A percentile compares a stretch with the other conserved stretches of the same genome.
Conservation (phyloP, 495 filamentous ascomycete species). For the Saxophila tyrrhenica region DNA sequence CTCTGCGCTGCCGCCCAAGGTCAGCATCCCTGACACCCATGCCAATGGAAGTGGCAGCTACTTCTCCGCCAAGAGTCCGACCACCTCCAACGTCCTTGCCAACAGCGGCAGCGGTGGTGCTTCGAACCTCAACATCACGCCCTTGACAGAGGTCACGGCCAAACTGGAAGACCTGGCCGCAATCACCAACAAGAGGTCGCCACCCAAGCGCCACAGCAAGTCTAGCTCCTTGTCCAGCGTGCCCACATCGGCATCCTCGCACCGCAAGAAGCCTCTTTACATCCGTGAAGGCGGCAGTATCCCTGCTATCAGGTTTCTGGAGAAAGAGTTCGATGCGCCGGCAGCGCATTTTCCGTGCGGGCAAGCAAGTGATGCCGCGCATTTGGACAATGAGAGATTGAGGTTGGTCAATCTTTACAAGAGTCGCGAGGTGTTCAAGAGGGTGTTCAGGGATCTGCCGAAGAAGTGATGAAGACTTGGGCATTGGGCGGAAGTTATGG, state of each 20-base stretch:
- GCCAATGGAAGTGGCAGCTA: slow-evolving; percentile 2
- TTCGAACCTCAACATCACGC: neutral
- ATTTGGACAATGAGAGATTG: slow-evolving; percentile 89
- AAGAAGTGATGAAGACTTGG: too few species aligned
- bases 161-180: neutral
- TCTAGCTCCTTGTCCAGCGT: too few species aligned
- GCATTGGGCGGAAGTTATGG: too few species aligned
- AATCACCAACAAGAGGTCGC: neutral
- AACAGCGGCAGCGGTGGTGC: slow-evolving; percentile 25
- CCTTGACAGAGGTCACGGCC: slow-evolving; percentile 1
- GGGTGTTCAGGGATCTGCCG: slow-evolving; percentile 65
- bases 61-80: slow-evolving; percentile 22
- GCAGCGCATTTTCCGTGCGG: slow-evolving; percentile 92
- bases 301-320: slow-evolving; percentile 82
- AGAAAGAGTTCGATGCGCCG: slow-evolving; percentile 86
- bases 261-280: slow-evolving; percentile 52
- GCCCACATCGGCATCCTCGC: too few species aligned
- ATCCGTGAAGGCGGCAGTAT: slow-evolving; percentile 95
- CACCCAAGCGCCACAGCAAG: neutral
- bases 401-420: slow-evolving; percentile 79
- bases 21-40: slow-evolving; percentile 2
- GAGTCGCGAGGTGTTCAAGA: slow-evolving; percentile 80
- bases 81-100: slow-evolving; percentile 48
- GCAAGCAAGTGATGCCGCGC: slow-evolving; percentile 86
- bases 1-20: slow-evolving; percentile 19